Conservation (phyloP, 768 basidiomycete genomes). For the Podaxis pistillaris region DNA sequence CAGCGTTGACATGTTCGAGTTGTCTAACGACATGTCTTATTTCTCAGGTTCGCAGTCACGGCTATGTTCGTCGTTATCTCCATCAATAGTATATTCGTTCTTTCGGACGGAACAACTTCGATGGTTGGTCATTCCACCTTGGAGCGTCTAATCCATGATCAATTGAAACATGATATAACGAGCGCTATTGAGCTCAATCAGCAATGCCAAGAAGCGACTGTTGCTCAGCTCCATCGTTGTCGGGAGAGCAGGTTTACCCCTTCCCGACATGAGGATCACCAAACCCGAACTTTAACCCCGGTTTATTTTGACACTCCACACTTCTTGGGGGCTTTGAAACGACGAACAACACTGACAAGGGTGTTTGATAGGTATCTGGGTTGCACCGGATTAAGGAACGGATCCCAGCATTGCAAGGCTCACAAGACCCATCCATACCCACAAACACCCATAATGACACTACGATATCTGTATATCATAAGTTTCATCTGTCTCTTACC, state of each 20-base stretch:
- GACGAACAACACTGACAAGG: neutral
- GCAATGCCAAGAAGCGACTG: neutral
- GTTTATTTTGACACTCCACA: neutral
- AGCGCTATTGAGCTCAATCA: neutral
- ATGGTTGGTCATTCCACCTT: neutral
- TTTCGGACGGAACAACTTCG: conserved; percentile 10
- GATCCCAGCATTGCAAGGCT: neutral
- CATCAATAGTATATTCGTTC: neutral
- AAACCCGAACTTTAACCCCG: neutral
- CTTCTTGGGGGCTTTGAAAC: neutral
- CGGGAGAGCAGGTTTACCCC: neutral
- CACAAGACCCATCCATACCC: conserved; percentile 3
- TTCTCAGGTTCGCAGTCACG: neutral
- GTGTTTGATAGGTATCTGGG: neutral
- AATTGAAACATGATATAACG: neutral
- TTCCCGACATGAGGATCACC: neutral
- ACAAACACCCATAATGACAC: conserved; percentile 5
- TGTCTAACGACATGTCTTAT: neutral
- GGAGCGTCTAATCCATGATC: neutral
- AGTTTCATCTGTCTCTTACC: neutral
- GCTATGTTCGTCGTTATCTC: conserved; percentile 11
- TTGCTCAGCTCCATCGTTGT: conserved; percentile 3
- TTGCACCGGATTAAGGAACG: conserved; percentile 9
- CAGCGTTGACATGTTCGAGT: neutral
- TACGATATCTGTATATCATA: neutral